Evolutionary conservation across 1,139 yeast genomes (phyloP).

Genomic region (Lizanozyma gosingica): DNA sequence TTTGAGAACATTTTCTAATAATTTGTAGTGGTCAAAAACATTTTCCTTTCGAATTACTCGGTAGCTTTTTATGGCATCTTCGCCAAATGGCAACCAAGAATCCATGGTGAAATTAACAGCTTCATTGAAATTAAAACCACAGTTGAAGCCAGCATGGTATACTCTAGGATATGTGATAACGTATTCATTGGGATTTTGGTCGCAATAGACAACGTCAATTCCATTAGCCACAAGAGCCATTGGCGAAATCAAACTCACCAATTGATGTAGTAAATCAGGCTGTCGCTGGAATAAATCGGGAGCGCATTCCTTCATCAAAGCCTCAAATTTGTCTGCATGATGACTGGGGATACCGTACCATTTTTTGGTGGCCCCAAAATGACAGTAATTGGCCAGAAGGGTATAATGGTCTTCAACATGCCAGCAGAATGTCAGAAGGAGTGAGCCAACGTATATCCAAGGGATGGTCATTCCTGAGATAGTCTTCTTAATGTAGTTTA

Average conservation of each 20-base stretch:
- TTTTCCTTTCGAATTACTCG: conserved; percentile 45
- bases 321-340: conserved; percentile 46
- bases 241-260: conserved; percentile 77
- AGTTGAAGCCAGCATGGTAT: conserved; percentile 74
- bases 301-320: conserved; percentile 44
- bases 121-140: conserved; percentile 71
- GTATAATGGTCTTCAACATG: conserved; percentile 81
- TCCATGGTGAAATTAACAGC: conserved; percentile 73
- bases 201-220: conserved; percentile 58
- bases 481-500: conserved; percentile 49
- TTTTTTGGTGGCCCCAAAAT: conserved; percentile 63
- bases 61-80: conserved; percentile 49
- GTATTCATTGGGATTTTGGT: conserved; percentile 77
- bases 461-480: conserved; percentile 81
- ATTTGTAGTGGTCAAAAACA: conserved; percentile 41
- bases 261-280: conserved; percentile 81
- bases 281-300: conserved; percentile 83
- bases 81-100: conserved; percentile 60
- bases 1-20: conserved; percentile 29
- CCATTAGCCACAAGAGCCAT: conserved; percentile 40
- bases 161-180: conserved; percentile 70
- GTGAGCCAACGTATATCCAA: conserved; percentile 71
- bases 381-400: conserved; percentile 69
- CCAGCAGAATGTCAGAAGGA: conserved; percentile 76
- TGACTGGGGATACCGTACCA: conserved; percentile 72